Percentiles rank a stretch among this genome's conserved stretches.
These are phyloP conservation scores for Emericellopsis atlantica DNA, from an alignment of 2,329 filamentous ascomycete genomes.

Conservation along the genomic window DNA sequence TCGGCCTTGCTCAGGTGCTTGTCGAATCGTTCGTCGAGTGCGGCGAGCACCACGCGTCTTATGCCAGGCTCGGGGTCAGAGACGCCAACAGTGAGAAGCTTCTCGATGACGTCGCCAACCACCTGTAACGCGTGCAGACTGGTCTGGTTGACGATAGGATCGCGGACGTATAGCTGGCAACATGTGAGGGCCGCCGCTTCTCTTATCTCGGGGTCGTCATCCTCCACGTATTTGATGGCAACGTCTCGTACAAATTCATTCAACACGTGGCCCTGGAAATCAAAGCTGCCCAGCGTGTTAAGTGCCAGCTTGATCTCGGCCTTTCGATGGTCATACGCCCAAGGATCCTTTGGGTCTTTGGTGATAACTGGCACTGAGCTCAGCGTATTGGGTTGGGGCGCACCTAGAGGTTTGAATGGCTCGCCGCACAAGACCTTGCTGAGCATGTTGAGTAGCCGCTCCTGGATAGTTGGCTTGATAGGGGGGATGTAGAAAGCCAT, in stretches of 20 bases:
- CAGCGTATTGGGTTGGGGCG: slow-evolving; percentile 71
- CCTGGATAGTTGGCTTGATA: slow-evolving; percentile 84
- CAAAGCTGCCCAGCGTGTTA: slow-evolving; percentile 94
- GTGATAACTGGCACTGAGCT: slow-evolving; percentile 70
- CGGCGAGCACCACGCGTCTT: slow-evolving; percentile 73
- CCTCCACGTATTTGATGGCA: slow-evolving; percentile 94
- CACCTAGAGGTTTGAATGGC: slow-evolving; percentile 83
- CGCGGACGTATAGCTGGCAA: slow-evolving; percentile 92
- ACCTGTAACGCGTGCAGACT: slow-evolving; percentile 95
- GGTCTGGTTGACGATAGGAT: slow-evolving; percentile 96
- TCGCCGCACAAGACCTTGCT: slow-evolving; percentile 88
- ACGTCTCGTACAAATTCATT: slow-evolving; percentile 99
- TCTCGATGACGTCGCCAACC: slow-evolving; percentile 95
- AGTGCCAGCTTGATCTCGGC: slow-evolving; percentile 85
- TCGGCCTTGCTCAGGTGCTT: slow-evolving; percentile 94
- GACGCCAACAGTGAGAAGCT: slow-evolving; percentile 85
- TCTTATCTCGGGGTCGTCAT: slow-evolving; percentile 84
- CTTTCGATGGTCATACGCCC: slow-evolving; percentile 69
- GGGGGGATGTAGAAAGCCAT: slow-evolving; percentile 99
- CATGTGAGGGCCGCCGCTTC: slow-evolving; percentile 93
- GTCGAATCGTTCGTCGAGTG: slow-evolving; percentile 88
- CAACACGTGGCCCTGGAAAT: slow-evolving; percentile 82
- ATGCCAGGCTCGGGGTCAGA: slow-evolving; percentile 87
- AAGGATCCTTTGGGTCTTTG: slow-evolving; percentile 75
- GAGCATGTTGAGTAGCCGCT: slow-evolving; percentile 85